These are phyloP conservation scores for Holtermannia corniformis DNA, from an alignment of 768 basidiomycete genomes.

Conservation along the genomic window DNA sequence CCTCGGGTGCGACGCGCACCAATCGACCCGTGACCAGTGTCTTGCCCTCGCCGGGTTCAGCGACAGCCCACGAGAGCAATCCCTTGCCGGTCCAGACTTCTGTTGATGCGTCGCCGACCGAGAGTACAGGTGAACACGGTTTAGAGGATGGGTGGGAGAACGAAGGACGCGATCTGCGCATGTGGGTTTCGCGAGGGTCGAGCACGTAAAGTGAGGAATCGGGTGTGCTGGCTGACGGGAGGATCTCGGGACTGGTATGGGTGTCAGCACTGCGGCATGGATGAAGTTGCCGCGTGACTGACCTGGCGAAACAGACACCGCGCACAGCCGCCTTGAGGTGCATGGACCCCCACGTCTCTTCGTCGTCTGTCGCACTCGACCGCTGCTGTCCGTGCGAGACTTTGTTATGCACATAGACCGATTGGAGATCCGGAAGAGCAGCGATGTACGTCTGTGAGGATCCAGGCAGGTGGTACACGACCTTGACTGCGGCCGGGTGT, in stretches of 20 bases:
- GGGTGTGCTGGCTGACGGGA: slow-evolving; percentile 13
- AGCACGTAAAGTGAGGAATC: slow-evolving; percentile 33
- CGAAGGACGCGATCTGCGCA: slow-evolving; percentile 18
- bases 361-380: slow-evolving; percentile 9
- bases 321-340: slow-evolving; percentile 32
- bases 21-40: slow-evolving; percentile 32
- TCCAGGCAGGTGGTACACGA: slow-evolving; percentile 27
- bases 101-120: slow-evolving; percentile 4
- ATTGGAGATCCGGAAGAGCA: slow-evolving; percentile 19
- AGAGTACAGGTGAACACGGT: neutral
- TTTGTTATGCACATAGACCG: slow-evolving; percentile 32
- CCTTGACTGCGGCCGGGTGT: slow-evolving; percentile 14
- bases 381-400: too few relatives aligned
- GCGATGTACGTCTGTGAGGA: slow-evolving; percentile 24
- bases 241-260: slow-evolving; percentile 29
- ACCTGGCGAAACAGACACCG: slow-evolving; percentile 33
- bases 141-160: slow-evolving; percentile 12
- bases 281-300: slow-evolving; percentile 1
- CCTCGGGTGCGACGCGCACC: slow-evolving; percentile 8
- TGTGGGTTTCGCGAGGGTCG: slow-evolving; percentile 31
- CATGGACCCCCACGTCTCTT: slow-evolving; percentile 31
- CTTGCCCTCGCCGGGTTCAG: slow-evolving; percentile 31
- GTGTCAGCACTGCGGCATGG: neutral
- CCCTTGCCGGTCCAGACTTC: slow-evolving; percentile 38
- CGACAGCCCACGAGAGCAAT: slow-evolving; percentile 26